phyloP scores from a whole-genome alignment of 2,329 filamentous ascomycete genomes.

The Apiospora marii region DNA sequence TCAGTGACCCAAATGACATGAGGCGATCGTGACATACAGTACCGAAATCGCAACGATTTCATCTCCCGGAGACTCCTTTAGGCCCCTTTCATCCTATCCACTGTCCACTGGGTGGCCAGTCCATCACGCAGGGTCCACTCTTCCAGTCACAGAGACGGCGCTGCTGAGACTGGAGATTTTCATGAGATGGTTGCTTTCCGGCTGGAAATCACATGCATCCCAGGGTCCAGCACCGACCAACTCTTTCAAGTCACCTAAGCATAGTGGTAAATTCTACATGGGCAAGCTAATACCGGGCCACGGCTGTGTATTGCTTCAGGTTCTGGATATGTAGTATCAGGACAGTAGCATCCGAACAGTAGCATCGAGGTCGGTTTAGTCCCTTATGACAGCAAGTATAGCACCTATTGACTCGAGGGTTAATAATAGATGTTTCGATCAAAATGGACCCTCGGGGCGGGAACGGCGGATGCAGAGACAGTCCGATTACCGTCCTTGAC shows the following conservation, averaged over 20 bases:
- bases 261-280: neutral
- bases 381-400: neutral
- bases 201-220: neutral
- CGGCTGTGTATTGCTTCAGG: neutral
- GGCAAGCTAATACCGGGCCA: neutral
- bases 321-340: neutral
- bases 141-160: neutral
- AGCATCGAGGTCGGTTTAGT: neutral
- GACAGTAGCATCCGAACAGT: neutral
- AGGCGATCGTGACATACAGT: conserved; percentile 22
- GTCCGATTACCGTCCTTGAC: conserved; percentile 1
- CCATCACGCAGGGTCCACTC: neutral
- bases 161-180: conserved; percentile 3
- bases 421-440: conserved; percentile 21
- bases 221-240: conserved; percentile 13
- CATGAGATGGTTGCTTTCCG: neutral
- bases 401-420: neutral
- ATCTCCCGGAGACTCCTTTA: conserved; percentile 2
- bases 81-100: neutral
- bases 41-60: conserved; percentile 21
- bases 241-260: neutral
- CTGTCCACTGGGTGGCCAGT: neutral
- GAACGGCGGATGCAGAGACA: conserved; percentile 12
- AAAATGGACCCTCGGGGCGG: conserved; percentile 2
- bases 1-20: conserved; percentile 21